Conservation (phyloP, 192 early-diverging fungal species). For the Paraglomus brasilianum region DNA sequence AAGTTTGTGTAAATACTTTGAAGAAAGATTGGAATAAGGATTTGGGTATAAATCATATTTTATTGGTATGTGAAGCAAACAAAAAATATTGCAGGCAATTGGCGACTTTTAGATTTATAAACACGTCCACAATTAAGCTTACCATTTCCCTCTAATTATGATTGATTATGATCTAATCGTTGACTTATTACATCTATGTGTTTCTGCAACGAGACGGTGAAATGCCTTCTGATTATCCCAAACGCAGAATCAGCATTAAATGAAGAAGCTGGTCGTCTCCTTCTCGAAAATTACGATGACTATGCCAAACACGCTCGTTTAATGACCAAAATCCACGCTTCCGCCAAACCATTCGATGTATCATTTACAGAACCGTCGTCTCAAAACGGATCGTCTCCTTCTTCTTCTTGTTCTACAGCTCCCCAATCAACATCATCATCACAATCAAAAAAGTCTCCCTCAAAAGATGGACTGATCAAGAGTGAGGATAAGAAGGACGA, state of each 20-base stretch:
- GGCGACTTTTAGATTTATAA: background rate
- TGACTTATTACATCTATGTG: background rate
- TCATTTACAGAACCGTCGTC: background rate
- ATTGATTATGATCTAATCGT: background rate
- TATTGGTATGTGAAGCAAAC: slow-evolving; percentile 68
- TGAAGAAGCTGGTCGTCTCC: slow-evolving; percentile 88
- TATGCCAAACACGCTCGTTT: slow-evolving; percentile 79
- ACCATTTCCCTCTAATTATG: background rate
- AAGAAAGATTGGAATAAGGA: slow-evolving; percentile 96
- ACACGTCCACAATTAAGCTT: background rate
- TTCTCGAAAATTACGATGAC: slow-evolving; percentile 83
- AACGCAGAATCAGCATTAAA: slow-evolving; percentile 96
- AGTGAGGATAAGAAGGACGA: background rate
- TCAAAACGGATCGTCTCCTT: background rate
- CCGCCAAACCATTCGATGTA: background rate
- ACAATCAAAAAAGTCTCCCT: background rate
- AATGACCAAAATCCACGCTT: slow-evolving; percentile 81
- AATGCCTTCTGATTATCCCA: slow-evolving; percentile 91
- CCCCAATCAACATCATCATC: background rate
- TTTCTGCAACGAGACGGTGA: slow-evolving; percentile 68
- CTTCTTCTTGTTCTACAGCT: background rate
- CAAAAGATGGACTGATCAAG: background rate
- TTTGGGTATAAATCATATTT: slow-evolving; percentile 77
- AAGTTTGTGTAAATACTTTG: slow-evolving; percentile 94
- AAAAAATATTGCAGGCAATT: background rate